Evolutionary conservation across 2,329 filamentous ascomycete species (phyloP).

Genomic region (Aspergillus persii): DNA sequence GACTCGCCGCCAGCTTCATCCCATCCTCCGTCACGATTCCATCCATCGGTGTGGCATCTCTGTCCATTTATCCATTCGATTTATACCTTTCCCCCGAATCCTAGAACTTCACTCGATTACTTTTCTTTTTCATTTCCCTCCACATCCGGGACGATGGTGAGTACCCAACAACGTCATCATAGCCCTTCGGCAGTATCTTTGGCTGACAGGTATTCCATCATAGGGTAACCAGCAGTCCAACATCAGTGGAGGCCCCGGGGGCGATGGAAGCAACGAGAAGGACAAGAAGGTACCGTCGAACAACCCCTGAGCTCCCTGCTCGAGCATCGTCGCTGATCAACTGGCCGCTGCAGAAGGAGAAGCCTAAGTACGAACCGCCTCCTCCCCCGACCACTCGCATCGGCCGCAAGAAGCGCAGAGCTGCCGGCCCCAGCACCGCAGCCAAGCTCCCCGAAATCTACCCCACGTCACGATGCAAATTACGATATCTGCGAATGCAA

Average conservation of each 20-base stretch:
- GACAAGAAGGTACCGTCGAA: constrained; percentile 77
- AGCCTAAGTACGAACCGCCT: constrained; percentile 99
- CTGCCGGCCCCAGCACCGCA: constrained; percentile 85
- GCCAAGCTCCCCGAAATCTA: constrained; percentile 93
- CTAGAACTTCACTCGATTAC: neutral
- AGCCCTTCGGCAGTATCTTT: constrained; percentile 4
- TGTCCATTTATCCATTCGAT: neutral
- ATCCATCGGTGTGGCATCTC: constrained; percentile 14
- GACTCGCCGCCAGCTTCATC: constrained; percentile 10
- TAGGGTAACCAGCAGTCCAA: constrained; percentile 68
- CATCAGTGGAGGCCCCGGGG: constrained; percentile 69
- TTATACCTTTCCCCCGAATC: neutral
- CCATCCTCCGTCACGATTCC: constrained; percentile 9
- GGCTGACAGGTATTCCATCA: constrained; percentile 23
- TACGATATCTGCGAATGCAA: constrained; percentile 96
- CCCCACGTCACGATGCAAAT: constrained; percentile 95
- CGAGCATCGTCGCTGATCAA: constrained; percentile 13
- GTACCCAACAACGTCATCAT: constrained; percentile 17
- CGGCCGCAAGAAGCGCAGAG: constrained; percentile 98
- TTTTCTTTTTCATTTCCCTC: neutral
- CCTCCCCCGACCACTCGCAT: constrained; percentile 95
- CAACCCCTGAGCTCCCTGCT: neutral
- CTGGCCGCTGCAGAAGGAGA: constrained; percentile 74
- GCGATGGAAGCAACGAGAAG: constrained; percentile 78
- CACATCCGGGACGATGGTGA: constrained; percentile 32